Evolutionary conservation across 257 asterid species (phyloP).

Genomic region (Leonotis leonurus): DNA sequence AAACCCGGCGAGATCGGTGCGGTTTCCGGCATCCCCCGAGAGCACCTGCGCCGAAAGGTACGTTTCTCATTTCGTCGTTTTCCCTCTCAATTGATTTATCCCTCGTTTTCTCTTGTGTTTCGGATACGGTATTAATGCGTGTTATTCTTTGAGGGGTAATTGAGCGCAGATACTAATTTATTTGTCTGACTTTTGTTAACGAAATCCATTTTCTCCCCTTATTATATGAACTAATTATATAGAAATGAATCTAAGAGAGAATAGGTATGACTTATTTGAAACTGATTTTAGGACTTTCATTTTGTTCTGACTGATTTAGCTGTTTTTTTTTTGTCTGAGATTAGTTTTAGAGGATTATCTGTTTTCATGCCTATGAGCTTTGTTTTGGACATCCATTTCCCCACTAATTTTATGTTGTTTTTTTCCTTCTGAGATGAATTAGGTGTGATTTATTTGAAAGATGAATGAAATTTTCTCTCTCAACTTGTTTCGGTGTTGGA

Average conservation of each 20-base stretch:
- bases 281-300: too few species aligned
- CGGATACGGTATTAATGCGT: not conserved
- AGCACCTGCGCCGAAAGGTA: constrained; percentile 79
- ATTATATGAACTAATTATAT: not conserved
- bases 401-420: too few species aligned
- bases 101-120: too few species aligned
- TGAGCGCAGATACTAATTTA: not conserved
- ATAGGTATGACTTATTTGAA: not conserved
- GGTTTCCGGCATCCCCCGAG: constrained; percentile 85
- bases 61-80: not conserved
- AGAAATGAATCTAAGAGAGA: constrained; percentile 1
- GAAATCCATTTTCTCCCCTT: not conserved
- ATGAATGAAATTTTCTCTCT: not conserved
- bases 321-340: too few species aligned
- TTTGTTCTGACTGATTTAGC: too few species aligned
- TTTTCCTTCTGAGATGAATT: too few species aligned
- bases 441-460: not conserved
- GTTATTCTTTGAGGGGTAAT: not conserved
- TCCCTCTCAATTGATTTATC: not conserved
- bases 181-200: not conserved
- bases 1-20: constrained; percentile 81
- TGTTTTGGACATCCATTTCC: too few species aligned
- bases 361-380: too few species aligned
- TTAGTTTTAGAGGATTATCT: too few species aligned
- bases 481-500: not conserved